Evolutionary conservation across 1,284 basidiomycete species (phyloP), one percentile per base, ranked within the genome.

Genomic region (Abortiporus biennis): DNA sequence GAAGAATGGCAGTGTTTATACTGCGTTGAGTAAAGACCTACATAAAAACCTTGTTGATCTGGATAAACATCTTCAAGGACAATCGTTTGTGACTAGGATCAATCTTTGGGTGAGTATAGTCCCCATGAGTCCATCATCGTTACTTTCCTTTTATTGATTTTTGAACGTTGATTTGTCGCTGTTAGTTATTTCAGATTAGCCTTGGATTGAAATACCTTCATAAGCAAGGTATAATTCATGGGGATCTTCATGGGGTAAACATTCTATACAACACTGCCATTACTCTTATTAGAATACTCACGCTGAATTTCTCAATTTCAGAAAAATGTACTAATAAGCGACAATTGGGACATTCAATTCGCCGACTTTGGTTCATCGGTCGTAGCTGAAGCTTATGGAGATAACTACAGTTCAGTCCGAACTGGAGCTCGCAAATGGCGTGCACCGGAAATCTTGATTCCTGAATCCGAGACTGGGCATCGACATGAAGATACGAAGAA

Each of bases 1-100:
- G 29, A n/a, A 15, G 9, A 12, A 40, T 40, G 39, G 39, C 5
- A 31, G 33, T 19, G 19, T 33, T 13, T n/a, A n/a, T n/a, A n/a
- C 39, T 27, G 35, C 9, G 19, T 22, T 21, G 19, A 22, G 15
- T 19, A 8, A 8, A 36, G 21, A 9, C 19, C 5, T 22, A 21
- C 19, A 23, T 20, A n/a, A 6, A 21, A 21, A 22, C 5, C 16
- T 8, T 6, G 21, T 11, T 9, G 35, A 36, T 15, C 13, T 36
- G 13, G 20, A 36, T 36, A 13, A 23, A 6, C 35, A n/a, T 20
- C 16, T 11, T 13, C 24, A 36, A 21, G 11, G n/a, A n/a, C n/a
- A n/a, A n/a, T n/a, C n/a, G n/a, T n/a, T n/a, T n/a, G n/a, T n/a
- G n/a, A n/a, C n/a, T n/a, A n/a, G n/a, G n/a, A n/a, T n/a, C n/a